These are phyloP conservation scores for Rhamnella rubrinervis DNA, from an alignment of 331 rosid species.

Conservation along the genomic window DNA sequence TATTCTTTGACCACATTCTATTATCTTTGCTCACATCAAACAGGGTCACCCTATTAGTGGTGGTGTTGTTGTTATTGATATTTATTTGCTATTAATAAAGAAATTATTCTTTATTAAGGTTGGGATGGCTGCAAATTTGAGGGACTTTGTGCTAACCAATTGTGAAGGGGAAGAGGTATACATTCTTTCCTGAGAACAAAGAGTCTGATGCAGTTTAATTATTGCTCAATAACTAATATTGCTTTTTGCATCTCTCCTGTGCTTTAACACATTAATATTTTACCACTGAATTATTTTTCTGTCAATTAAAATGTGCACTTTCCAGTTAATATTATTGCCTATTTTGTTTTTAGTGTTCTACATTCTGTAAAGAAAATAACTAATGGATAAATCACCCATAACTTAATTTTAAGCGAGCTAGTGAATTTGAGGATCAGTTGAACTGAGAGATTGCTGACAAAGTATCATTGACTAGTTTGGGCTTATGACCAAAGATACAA, in stretches of 20 bases:
- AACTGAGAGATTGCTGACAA: too few relatives aligned
- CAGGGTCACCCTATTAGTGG: not conserved
- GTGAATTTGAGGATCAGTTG: too few relatives aligned
- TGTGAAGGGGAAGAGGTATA: conserved; percentile 78
- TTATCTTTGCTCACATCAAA: not conserved
- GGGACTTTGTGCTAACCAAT: conserved; percentile 71
- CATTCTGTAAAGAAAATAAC: too few relatives aligned
- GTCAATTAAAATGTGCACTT: too few relatives aligned
- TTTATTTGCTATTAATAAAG: conserved; percentile 4
- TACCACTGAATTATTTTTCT: not conserved
- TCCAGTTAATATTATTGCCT: too few relatives aligned
- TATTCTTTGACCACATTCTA: not conserved
- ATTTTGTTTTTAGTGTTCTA: too few relatives aligned
- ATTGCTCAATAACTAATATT: conserved; percentile 6
- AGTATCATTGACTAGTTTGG: too few relatives aligned
- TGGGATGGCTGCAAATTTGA: conserved; percentile 93
- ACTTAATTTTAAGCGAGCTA: too few relatives aligned
- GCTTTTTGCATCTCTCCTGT: conserved; percentile 10
- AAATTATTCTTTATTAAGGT: conserved; percentile 47
- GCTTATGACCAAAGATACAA: too few relatives aligned
- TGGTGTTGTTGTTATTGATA: not conserved
- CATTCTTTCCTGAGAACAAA: conserved; percentile 5
- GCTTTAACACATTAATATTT: not conserved
- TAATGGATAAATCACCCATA: too few relatives aligned
- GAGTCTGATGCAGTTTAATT: conserved; percentile 15